Evolutionary conservation across 805 yeast genomes (phyloP), one percentile per base, ranked within the genome.

Genomic region (Ogataea zsoltii): DNA sequence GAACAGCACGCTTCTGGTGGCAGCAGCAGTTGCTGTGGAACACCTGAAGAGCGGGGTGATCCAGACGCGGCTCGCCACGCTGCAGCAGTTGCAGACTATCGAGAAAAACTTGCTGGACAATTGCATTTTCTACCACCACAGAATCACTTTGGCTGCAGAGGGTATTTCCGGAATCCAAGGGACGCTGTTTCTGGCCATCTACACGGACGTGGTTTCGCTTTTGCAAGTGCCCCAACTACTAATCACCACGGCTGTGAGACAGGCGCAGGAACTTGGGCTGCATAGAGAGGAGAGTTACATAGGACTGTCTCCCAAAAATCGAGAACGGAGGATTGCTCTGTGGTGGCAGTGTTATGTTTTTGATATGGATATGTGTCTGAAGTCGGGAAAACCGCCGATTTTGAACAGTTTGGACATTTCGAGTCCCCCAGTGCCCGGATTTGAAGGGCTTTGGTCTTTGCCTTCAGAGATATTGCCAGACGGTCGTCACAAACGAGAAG

Each of bases 221-320:
- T 61, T 74, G 1, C 78, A 76, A 32, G 63, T 73, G 10, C 68
- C 74, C 4, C 70, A 66, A 42, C 63, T 70, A 40, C 52, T 79
- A 14, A 57, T 71, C 4, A 58, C 78, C 1, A 68, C 75, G 1
- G 78, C 80, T 5, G 69, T 77, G 4, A 66, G 83, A 49, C 73
- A 71, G 49, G 84, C 84, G 0, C 76, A 74, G 38, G 82, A 78
- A 32, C 54, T 80, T 56, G 87, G 87, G 0, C 64, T 85, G 6
- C 79, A 83, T 51, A 63, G 80, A 42, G 61, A 61, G 3, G 84
- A 79, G 37, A 54, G 73, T 2, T 69, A 71, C 41, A 53, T 60
- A 3, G 68, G 71, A 1, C 48, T 77, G 14, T 31, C 67, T 0
- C 51, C 56, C 0, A 62, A 56, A 4, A 82, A 79, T 34, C 61